Evolutionary conservation across 352 stramenopile species (phyloP).

Genomic region (Hyphochytrium catenoides): DNA sequence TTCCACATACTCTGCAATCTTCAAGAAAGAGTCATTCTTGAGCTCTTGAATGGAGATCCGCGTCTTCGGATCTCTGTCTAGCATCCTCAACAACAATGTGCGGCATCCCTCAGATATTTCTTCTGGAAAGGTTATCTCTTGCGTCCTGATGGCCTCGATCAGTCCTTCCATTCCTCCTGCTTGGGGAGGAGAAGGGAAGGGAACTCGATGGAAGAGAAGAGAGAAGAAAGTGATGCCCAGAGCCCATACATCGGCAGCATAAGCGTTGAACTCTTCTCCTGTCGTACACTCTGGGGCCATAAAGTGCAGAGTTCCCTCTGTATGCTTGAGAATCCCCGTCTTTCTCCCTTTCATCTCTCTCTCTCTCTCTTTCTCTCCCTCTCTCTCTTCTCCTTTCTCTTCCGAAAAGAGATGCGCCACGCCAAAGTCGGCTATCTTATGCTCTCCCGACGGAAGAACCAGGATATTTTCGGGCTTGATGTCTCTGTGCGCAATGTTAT

Average conservation of each 20-base stretch:
- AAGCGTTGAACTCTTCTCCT: conserved; percentile 38
- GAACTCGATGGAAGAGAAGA: conserved; percentile 30
- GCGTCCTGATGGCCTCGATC: conserved; percentile 37
- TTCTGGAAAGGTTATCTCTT: conserved; percentile 17
- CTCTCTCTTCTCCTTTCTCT: conserved; percentile 12
- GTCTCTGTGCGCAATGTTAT: conserved; percentile 59
- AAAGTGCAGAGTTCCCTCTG: conserved; percentile 62
- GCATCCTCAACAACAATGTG: conserved; percentile 17
- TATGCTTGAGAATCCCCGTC: conserved; percentile 23
- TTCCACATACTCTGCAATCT: no score
- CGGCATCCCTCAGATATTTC: conserved; percentile 19
- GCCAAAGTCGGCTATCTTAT: conserved; percentile 54
- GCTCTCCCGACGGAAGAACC: conserved; percentile 22
- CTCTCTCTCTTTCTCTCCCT: conserved; percentile 12
- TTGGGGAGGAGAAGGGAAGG: conserved; percentile 30
- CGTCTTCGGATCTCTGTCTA: conserved; percentile 26
- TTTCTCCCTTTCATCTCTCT: conserved; percentile 5
- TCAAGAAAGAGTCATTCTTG: no score
- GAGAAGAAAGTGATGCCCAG: conserved; percentile 46
- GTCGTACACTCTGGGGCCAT: conserved; percentile 49
- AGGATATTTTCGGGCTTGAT: conserved; percentile 62
- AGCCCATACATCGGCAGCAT: conserved; percentile 51
- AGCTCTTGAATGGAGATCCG: conserved; percentile 29
- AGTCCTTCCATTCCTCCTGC: conserved; percentile 23
- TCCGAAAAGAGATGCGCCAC: conserved; percentile 42